phyloP scores from a whole-genome alignment of 1,284 basidiomycete species.

The Microbotryum lychnidis-dioicae region DNA sequence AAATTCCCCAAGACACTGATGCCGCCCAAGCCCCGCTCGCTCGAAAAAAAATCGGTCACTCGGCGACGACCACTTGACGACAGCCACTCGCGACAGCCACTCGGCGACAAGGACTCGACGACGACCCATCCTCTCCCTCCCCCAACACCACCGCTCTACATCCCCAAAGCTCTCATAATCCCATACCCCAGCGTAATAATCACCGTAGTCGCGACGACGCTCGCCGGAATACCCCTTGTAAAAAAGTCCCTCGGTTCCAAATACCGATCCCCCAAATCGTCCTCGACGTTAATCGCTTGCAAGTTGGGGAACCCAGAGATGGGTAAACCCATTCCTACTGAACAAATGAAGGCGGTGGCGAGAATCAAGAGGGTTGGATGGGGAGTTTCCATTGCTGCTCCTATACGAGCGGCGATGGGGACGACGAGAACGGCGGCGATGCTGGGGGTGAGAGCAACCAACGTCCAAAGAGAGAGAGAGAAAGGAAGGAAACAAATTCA shows the following conservation, averaged over 20 bases:
- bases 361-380: slow-evolving; percentile 78
- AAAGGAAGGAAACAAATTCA: background rate
- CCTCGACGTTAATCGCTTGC: slow-evolving; percentile 71
- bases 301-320: slow-evolving; percentile 97
- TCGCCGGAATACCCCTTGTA: slow-evolving; percentile 86
- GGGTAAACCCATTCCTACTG: slow-evolving; percentile 95
- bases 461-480: too few species aligned
- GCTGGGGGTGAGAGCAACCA: background rate
- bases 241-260: slow-evolving; percentile 59
- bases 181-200: slow-evolving; percentile 72
- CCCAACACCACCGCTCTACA: slow-evolving; percentile 9
- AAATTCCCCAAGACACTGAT: too few species aligned
- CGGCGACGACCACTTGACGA: too few species aligned
- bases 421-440: slow-evolving; percentile 93
- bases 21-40: too few species aligned
- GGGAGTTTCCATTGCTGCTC: slow-evolving; percentile 58
- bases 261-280: slow-evolving; percentile 76
- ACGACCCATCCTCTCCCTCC: too few species aligned
- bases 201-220: slow-evolving; percentile 70
- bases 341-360: slow-evolving; percentile 81
- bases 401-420: slow-evolving; percentile 89
- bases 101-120: too few species aligned
- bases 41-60: too few species aligned
- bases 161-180: slow-evolving; percentile 58
- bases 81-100: too few species aligned